Conservation (phyloP, 257 asterid genomes). For the Jacaranda copaia region DNA sequence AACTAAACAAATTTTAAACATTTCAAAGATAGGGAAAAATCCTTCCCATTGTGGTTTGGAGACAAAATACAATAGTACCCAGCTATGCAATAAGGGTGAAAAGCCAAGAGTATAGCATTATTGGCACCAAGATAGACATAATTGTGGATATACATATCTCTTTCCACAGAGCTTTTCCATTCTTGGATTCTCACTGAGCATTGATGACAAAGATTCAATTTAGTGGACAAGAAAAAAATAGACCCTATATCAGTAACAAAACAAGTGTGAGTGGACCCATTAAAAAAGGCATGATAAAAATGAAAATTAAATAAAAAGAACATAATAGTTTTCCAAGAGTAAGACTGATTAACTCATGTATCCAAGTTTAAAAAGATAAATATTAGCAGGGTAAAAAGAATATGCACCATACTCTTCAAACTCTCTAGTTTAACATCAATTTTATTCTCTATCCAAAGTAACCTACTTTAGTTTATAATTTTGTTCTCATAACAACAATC, state of each 20-base stretch:
- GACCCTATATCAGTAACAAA: neutral
- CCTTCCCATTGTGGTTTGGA: slow-evolving; percentile 2
- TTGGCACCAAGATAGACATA: slow-evolving; percentile 15
- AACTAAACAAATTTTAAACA: neutral
- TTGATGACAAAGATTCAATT: slow-evolving; percentile 32
- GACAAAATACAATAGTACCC: slow-evolving; percentile 2
- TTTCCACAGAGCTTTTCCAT: slow-evolving; percentile 91
- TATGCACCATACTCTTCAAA: neutral
- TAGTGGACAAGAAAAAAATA: slow-evolving; percentile 17
- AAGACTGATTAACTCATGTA: neutral
- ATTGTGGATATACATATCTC: slow-evolving; percentile 72
- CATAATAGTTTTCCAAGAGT: neutral
- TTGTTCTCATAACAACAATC: neutral
- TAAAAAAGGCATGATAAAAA: neutral
- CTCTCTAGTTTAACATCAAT: slow-evolving; percentile 1
- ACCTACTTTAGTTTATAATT: neutral
- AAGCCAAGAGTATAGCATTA: neutral
- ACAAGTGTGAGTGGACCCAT: neutral
- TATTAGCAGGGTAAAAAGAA: neutral
- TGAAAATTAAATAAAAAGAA: neutral
- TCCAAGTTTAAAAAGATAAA: slow-evolving; percentile 11
- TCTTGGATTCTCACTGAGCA: slow-evolving; percentile 80
- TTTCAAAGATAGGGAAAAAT: neutral
- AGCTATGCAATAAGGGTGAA: neutral
- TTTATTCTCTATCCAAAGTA: slow-evolving; percentile 10